Base-by-base conservation (phyloP, 208 protist species). In the Acanthamoeba culbertsoni region DNA sequence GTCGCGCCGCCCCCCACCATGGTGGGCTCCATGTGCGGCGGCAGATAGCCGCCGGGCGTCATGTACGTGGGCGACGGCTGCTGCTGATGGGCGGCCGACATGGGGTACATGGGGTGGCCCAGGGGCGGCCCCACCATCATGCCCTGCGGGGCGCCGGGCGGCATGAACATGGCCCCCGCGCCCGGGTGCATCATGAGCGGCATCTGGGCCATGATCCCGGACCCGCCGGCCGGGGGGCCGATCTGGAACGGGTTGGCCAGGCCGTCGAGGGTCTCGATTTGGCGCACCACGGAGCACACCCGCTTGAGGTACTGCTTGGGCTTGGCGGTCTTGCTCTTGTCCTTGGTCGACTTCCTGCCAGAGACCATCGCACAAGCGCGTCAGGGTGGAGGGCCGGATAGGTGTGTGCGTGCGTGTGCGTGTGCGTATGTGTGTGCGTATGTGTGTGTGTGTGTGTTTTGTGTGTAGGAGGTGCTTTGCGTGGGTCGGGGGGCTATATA, bases 261-360 rank as follows among this genome's bases (percentile, higher is more conserved):
- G 26, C 82, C 57, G 55, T 90, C 82, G 10, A 90, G 57, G 8
- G 68, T 14, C 28, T 90, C 82, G 33, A 90, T 62, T n/a, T 90
- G 82, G 5, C 57, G 82, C 35, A 90, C 48, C 46, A 90, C 82
- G 0, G 82, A 90, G 82, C 82, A 90, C 35, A 90, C 82, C 23
- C 57, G 16, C 40, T 48, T 40, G 7, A 90, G 82, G 55, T 90
- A 90, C 35, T 90, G 82, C 82, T 45, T 90, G 48, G 82, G 82
- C 35, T 62, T 71, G 26, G 46, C 42, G 8, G 82, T 90, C 28
- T 90, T 90, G 82, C 82, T 90, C 82, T 90, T 90, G 57, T 90
- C 82, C 82, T 62, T 90, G 48, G 53, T 90, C 33, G 48, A 68
- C 20, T 90, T 62, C 55, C 48, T 62, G 42, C 33, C n/a, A n/a